Base-by-base conservation (phyloP, 352 stramenopile species). In the Pythium biforme region DNA sequence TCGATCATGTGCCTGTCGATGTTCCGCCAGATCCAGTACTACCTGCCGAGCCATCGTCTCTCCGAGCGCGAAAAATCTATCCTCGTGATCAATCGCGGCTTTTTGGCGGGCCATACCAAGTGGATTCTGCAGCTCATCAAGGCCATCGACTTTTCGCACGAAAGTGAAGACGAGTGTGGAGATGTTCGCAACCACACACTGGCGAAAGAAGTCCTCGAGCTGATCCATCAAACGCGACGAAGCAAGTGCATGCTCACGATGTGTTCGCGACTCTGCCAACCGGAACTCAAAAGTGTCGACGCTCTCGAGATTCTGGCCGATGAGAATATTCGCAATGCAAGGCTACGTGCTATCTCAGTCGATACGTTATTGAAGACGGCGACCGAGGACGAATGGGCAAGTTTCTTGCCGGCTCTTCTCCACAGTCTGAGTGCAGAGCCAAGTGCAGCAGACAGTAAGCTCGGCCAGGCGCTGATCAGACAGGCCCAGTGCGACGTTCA, bases 11-110 rank as follows among this genome's bases (percentile, higher is more conserved):
- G 85, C 25, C 66, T 94, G n/a, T 94, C 85, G 17, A 92, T 86
- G 78, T 92, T 94, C 39, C 85, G 85, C 27, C 85, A 94, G 74
- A 92, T 95, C 60, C 86, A 95, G 62, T 95, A 95, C 43, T 93
- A 92, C 63, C 56, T 95, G 25, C 86, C 86, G 15, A 88, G 80
- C 12, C 86, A 95, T 61, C 75, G 79, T 9, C 57, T 93, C 15
- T 92, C 83, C 5, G 75, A 81, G 45, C 68, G 81, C 22, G 83
- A 95, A 57, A 88, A 90, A 65, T 72, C 84, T 37, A 69, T 90
- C 59, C 55, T 95, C 33, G 75, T 92, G 25, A 88, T 90, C 53
- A 95, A 95, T 39, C 82, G 86, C n/a, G 69, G 70, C 48, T 93
- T 93, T 46, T 58, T 95, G 11, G 64, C 68, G 19, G 86, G 86